These are phyloP conservation scores for Suaeda aralocaspica DNA, from an alignment of 148 eudicot genomes.

Conservation along the genomic window DNA sequence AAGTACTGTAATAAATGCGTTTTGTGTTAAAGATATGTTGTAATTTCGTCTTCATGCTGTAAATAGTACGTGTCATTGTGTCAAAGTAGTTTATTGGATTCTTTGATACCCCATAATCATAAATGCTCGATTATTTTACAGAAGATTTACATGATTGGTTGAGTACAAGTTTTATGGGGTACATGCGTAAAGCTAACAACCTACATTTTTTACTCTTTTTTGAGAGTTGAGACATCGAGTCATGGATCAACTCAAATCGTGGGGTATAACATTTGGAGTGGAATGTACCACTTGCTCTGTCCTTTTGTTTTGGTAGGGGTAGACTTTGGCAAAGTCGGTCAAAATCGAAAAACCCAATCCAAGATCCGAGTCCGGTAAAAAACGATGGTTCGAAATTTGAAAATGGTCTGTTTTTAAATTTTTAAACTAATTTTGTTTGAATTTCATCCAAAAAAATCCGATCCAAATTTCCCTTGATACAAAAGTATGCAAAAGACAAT, in stretches of 20 bases:
- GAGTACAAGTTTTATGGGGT: background rate
- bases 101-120: background rate
- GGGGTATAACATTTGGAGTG: background rate
- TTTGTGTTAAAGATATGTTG: background rate
- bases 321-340: no score
- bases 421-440: no score
- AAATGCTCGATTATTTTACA: background rate
- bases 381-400: no score
- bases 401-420: no score
- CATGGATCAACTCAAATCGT: background rate
- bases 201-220: background rate
- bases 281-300: background rate
- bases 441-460: no score
- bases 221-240: no score
- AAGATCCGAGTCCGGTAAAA: no score
- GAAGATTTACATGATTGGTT: constrained; percentile 4
- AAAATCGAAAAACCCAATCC: no score
- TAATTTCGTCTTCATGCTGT: background rate
- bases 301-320: no score
- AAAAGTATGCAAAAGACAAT: no score
- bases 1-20: background rate
- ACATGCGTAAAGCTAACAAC: background rate
- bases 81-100: background rate
- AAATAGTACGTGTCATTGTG: no score
- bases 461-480: no score